Conservation (phyloP, 345 rosid genomes). For the Sonneratia caseolaris region DNA sequence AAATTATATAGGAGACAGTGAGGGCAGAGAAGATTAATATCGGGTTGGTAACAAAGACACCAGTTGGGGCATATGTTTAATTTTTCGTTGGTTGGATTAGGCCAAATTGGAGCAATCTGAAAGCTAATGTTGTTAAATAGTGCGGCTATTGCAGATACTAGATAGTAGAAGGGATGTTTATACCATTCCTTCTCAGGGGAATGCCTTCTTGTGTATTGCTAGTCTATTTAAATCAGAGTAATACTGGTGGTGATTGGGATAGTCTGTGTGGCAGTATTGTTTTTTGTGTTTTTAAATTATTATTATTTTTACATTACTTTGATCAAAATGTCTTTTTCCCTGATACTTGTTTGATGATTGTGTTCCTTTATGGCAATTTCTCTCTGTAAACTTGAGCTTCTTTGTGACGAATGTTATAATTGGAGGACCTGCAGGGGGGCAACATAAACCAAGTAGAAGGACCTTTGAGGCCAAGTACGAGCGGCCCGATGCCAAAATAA, state of each 20-base stretch:
- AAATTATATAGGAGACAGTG: background rate
- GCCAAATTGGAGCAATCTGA: background rate
- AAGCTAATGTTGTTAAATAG: no score
- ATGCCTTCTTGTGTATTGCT: no score
- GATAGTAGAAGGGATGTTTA: no score
- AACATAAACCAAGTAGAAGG: constrained; percentile 32
- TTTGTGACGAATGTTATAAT: constrained; percentile 10
- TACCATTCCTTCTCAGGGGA: no score
- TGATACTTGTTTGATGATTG: background rate
- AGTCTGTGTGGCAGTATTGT: background rate
- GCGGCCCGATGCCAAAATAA: constrained; percentile 32
- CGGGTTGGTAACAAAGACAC: background rate
- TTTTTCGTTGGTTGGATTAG: background rate
- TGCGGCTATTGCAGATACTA: no score
- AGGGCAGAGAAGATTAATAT: background rate
- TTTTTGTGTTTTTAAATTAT: background rate
- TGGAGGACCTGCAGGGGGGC: constrained; percentile 39
- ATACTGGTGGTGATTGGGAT: background rate
- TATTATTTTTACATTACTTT: background rate
- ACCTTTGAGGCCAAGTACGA: constrained; percentile 53
- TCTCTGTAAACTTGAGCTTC: background rate
- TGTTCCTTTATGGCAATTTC: background rate
- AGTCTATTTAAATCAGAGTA: background rate
- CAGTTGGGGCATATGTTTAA: background rate
- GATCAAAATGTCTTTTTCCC: background rate